Conservation (phyloP, 495 filamentous ascomycete species). For the Daldinia decipiens region DNA sequence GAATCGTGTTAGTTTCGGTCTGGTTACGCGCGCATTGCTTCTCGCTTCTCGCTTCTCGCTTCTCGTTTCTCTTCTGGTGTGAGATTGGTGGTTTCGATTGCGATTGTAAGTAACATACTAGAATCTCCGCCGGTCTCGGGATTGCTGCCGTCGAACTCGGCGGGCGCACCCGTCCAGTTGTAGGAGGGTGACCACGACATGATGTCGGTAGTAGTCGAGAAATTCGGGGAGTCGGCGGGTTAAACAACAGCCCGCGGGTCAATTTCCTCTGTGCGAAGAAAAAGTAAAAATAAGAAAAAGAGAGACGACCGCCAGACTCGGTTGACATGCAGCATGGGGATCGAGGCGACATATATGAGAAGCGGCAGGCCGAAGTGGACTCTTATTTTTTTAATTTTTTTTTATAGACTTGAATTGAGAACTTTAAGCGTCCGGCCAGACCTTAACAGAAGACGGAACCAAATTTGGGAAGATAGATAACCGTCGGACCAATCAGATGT, state of each 20-base stretch:
- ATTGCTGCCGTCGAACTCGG: slow-evolving; percentile 79
- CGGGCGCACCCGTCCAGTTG: slow-evolving; percentile 82
- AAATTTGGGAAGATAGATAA: slow-evolving; percentile 37
- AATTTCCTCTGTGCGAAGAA: slow-evolving; percentile 5
- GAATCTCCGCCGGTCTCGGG: slow-evolving; percentile 79
- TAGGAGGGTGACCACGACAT: slow-evolving; percentile 71
- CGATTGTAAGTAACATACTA: slow-evolving; percentile 64
- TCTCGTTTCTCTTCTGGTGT: neutral
- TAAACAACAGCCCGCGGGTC: neutral
- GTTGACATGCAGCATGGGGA: slow-evolving; percentile 14
- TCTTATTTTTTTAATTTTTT: slow-evolving; percentile 8
- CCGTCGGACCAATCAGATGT: slow-evolving; percentile 38
- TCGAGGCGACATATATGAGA: slow-evolving; percentile 26
- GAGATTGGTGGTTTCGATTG: neutral
- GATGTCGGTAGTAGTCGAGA: slow-evolving; percentile 28
- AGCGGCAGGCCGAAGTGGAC: slow-evolving; percentile 12
- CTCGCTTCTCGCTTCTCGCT: no score
- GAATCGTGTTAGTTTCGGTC: slow-evolving; percentile 22
- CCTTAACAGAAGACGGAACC: slow-evolving; percentile 27
- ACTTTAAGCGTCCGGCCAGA: slow-evolving; percentile 16
- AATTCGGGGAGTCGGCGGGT: neutral
- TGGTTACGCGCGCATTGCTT: neutral
- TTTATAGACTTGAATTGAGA: neutral
- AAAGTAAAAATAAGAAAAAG: neutral
- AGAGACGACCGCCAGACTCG: slow-evolving; percentile 5